Conservation (phyloP, 2,329 filamentous ascomycete genomes). For the Aspergillus caelatus region DNA sequence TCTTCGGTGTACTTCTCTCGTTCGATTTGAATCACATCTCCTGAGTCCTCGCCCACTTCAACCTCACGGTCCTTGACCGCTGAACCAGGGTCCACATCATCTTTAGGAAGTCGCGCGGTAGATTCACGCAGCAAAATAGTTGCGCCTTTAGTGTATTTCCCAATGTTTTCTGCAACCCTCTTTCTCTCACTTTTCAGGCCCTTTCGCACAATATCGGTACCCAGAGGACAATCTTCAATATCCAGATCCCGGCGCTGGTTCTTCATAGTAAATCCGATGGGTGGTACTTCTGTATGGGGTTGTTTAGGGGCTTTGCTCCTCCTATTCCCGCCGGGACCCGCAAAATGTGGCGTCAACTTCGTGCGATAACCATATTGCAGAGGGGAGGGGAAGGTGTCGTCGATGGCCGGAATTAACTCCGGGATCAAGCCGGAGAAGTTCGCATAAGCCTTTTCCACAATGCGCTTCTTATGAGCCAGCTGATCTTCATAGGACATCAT, state of each 20-base stretch:
- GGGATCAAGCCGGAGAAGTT: slow-evolving; percentile 86
- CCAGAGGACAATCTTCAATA: slow-evolving; percentile 97
- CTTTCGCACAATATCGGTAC: slow-evolving; percentile 78
- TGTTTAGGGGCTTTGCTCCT: slow-evolving; percentile 53
- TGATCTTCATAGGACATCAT: slow-evolving; percentile 91
- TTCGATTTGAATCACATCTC: slow-evolving; percentile 58
- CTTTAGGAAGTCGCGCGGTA: slow-evolving; percentile 62
- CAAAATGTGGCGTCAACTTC: slow-evolving; percentile 95
- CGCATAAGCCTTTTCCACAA: slow-evolving; percentile 87
- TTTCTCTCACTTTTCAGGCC: slow-evolving; percentile 80
- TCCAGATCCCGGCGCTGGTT: slow-evolving; percentile 79
- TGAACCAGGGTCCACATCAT: slow-evolving; percentile 22
- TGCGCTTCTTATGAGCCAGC: slow-evolving; percentile 77
- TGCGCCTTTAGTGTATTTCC: slow-evolving; percentile 76
- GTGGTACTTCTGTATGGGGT: slow-evolving; percentile 61
- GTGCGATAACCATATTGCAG: slow-evolving; percentile 92
- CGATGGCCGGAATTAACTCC: slow-evolving; percentile 72
- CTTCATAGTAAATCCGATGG: slow-evolving; percentile 88
- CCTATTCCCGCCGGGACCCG: slow-evolving; percentile 65
- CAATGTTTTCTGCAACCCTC: slow-evolving; percentile 70
- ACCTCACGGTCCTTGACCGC: slow-evolving; percentile 26
- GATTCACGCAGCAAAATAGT: slow-evolving; percentile 88
- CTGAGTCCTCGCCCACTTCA: slow-evolving; percentile 35
- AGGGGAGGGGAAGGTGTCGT: slow-evolving; percentile 86
- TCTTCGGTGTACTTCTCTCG: slow-evolving; percentile 68